Percentiles rank a stretch among this genome's conserved stretches.
phyloP scores from a whole-genome alignment of 2,329 filamentous ascomycete genomes.

The Clarireedia homoeocarpa region DNA sequence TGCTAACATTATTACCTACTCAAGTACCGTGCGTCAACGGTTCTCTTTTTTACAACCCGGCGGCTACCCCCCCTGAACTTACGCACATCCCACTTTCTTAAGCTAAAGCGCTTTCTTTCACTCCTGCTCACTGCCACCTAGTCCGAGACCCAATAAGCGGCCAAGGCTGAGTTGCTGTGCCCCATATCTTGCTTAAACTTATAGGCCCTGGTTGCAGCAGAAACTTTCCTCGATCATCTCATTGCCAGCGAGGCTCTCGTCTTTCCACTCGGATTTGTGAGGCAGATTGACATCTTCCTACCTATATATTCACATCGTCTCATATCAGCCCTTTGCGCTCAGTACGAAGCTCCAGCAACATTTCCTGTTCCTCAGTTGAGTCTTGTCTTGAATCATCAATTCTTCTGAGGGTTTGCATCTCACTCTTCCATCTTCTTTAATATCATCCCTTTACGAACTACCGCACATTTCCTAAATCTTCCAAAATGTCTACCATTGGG shows the following conservation, averaged over 20 bases:
- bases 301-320: conserved; percentile 14
- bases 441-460: too few species aligned
- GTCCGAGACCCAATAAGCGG: conserved; percentile 8
- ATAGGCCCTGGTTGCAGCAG: conserved; percentile 15
- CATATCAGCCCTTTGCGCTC: conserved; percentile 6
- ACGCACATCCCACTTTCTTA: conserved; percentile 9
- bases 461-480: conserved; percentile 4
- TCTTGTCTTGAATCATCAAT: neutral
- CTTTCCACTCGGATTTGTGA: conserved; percentile 8
- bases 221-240: conserved; percentile 7
- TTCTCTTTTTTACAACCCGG: conserved; percentile 5
- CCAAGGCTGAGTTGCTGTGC: conserved; percentile 21
- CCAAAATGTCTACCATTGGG: conserved; percentile 6
- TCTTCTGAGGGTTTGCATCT: neutral
- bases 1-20: neutral
- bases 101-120: conserved; percentile 1
- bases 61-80: conserved; percentile 5
- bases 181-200: conserved; percentile 17
- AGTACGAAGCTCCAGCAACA: neutral
- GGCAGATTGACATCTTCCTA: conserved; percentile 10
- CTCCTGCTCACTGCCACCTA: conserved; percentile 18
- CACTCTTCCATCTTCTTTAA: conserved; percentile 1
- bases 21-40: conserved; percentile 1
- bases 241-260: conserved; percentile 14
- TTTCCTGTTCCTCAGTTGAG: neutral